These are phyloP conservation scores for Cyclaneusma minus DNA, from an alignment of 2,329 filamentous ascomycete species.

Conservation along the genomic window DNA sequence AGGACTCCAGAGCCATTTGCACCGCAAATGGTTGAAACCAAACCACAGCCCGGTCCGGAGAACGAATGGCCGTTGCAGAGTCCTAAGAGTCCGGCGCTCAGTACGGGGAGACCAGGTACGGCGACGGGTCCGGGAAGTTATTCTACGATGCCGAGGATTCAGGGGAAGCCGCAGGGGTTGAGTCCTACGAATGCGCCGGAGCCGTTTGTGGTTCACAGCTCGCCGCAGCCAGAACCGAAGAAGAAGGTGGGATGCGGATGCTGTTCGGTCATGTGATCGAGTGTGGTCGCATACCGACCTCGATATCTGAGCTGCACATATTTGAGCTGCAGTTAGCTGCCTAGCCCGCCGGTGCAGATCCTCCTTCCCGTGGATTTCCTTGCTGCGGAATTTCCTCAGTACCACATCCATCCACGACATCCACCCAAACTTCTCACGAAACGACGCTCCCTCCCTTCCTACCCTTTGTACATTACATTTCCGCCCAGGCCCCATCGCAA, in stretches of 20 bases:
- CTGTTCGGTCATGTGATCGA: conserved; percentile 34
- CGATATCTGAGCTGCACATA: neutral
- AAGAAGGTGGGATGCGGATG: conserved; percentile 30
- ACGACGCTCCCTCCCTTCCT: neutral
- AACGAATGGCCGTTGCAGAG: conserved; percentile 43
- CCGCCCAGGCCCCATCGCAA: conserved; percentile 1
- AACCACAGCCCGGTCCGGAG: too few relatives aligned
- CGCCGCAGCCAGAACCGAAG: conserved; percentile 22
- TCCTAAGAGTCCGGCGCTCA: conserved; percentile 31
- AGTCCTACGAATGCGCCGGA: conserved; percentile 16
- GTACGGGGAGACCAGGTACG: conserved; percentile 29
- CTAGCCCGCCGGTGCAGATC: neutral
- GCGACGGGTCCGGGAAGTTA: conserved; percentile 23
- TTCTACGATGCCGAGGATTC: conserved; percentile 47
- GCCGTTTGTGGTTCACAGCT: conserved; percentile 14
- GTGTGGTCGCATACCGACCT: too few relatives aligned
- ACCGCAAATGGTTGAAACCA: conserved; percentile 16
- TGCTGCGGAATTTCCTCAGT: too few relatives aligned
- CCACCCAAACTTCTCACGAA: neutral
- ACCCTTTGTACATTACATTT: conserved; percentile 3
- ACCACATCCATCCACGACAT: too few relatives aligned
- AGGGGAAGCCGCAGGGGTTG: conserved; percentile 23
- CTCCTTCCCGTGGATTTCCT: conserved; percentile 1
- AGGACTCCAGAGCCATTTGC: conserved; percentile 15
- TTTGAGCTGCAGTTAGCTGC: neutral